A percentile compares a stretch with the other conserved stretches of the same genome.
Evolutionary conservation across 768 basidiomycete genomes (phyloP).

Genomic region (Termitomyces sp.): DNA sequence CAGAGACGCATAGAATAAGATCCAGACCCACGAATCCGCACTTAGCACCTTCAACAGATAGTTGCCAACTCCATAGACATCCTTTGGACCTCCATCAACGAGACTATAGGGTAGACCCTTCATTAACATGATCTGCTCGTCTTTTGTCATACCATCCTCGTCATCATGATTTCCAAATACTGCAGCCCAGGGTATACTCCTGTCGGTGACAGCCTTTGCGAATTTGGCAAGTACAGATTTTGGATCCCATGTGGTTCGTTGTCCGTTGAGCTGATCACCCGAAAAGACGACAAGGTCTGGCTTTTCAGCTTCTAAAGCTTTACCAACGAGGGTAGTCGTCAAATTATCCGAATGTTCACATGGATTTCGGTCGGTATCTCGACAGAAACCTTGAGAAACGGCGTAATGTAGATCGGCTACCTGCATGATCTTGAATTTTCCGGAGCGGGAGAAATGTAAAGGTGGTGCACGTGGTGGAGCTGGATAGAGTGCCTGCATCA

Average conservation of each 20-base stretch:
- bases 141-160: conserved; percentile 58
- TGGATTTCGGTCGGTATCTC: conserved; percentile 60
- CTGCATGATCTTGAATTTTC: conserved; percentile 85
- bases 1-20: neutral
- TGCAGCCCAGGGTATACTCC: conserved; percentile 82
- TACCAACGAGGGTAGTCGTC: conserved; percentile 67
- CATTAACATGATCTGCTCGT: conserved; percentile 64
- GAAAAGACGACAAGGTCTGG: conserved; percentile 91
- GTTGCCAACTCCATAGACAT: conserved; percentile 88
- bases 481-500: conserved; percentile 20
- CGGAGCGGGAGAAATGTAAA: conserved; percentile 76
- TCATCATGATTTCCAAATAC: conserved; percentile 96
- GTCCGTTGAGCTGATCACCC: conserved; percentile 93
- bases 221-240: conserved; percentile 88
- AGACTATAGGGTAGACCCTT: conserved; percentile 82
- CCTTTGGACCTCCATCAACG: conserved; percentile 72
- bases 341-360: conserved; percentile 68
- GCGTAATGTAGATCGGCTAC: conserved; percentile 94
- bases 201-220: conserved; percentile 65
- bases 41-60: conserved; percentile 84
- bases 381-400: conserved; percentile 71
- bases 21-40: conserved; percentile 65
- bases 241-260: conserved; percentile 85
- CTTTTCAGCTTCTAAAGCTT: conserved; percentile 70
- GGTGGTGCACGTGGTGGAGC: conserved; percentile 69